Conservation (phyloP, 2,329 filamentous ascomycete genomes). For the Fusarium succisae region DNA sequence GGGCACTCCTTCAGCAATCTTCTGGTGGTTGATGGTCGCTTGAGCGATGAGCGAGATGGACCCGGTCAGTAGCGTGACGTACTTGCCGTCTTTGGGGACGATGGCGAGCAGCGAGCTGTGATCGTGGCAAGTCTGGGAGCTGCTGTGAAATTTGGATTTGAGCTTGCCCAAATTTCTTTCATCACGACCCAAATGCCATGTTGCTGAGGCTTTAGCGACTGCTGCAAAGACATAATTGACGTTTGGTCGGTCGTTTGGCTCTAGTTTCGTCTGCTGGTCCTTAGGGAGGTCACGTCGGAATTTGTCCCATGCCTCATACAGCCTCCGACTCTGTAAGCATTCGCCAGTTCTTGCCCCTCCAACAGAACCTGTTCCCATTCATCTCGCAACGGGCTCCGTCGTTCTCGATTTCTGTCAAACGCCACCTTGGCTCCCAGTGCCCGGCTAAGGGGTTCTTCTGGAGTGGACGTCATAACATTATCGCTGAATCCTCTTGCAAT, state of each 20-base stretch:
- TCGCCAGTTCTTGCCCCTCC: not conserved
- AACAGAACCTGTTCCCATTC: not conserved
- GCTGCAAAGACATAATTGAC: rapidly evolving
- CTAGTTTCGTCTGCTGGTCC: not conserved
- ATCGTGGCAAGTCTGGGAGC: not conserved
- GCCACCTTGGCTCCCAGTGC: not conserved
- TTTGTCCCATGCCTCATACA: not conserved
- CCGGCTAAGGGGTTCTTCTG: not conserved
- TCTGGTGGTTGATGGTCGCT: not conserved
- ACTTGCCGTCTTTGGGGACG: not conserved
- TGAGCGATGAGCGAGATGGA: not conserved
- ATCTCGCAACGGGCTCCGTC: not conserved
- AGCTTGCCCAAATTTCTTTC: not conserved
- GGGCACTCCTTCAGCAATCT: not conserved
- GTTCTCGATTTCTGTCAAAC: not conserved
- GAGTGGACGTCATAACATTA: not conserved
- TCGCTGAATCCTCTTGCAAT: not conserved
- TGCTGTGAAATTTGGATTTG: not conserved
- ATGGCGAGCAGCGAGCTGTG: not conserved
- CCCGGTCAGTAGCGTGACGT: not conserved
- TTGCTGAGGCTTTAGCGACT: not conserved
- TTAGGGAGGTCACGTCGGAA: not conserved
- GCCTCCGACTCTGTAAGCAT: not conserved
- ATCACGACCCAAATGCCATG: not conserved
- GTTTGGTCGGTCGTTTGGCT: not conserved